Evolutionary conservation across 148 eudicot species (phyloP), one percentile per base, ranked within the genome.

Genomic region (Drosera capensis): DNA sequence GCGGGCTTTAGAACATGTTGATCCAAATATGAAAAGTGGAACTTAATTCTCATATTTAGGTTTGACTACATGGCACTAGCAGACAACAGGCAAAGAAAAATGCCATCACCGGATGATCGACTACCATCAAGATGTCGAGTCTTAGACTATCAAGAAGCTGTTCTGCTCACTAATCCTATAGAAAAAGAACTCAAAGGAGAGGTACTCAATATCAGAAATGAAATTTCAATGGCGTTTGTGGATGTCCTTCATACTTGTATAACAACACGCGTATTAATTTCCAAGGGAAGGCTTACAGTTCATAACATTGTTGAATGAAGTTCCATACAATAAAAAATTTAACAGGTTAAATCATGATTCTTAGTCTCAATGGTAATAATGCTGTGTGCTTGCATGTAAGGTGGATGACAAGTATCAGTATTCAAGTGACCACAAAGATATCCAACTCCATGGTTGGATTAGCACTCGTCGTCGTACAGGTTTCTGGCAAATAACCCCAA

Each of bases 371-470:
- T n/a, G 31, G 9, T 28, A 28, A 28, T 28, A n/a, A n/a, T 28
- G 9, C 31, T 19, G 38, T 36, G 4, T 5, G 8, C 34, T 22
- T 26, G 5, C 8, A 40, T 37, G 23, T 22, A 14, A 86, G 95
- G 96, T 86, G 25, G 96, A 86, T 67, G 96, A 86, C 62, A 86
- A 86, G 53, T 86, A 86, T 52, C 87, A 86, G 37, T 86, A 86
- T 44, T 86, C 96, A 16, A 68, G 66, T 62, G 82, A 78, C 49
- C 78, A 86, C 68, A 78, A 81, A 65, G 93, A 81, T 46, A 60
- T 70, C 12, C 56, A 42, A 14, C 77, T 86, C 45, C 96, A 86
- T 41, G 96, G 96, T 16, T 86, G 92, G 83, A 78, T 86, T 45
- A 68, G 74, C 59, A 51, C 57, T 23, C 65, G 70, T 20, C 86